Evolutionary conservation across 176 grass and related monocot species (phyloP).

Genomic region (Ampelocalamus luodianensis): DNA sequence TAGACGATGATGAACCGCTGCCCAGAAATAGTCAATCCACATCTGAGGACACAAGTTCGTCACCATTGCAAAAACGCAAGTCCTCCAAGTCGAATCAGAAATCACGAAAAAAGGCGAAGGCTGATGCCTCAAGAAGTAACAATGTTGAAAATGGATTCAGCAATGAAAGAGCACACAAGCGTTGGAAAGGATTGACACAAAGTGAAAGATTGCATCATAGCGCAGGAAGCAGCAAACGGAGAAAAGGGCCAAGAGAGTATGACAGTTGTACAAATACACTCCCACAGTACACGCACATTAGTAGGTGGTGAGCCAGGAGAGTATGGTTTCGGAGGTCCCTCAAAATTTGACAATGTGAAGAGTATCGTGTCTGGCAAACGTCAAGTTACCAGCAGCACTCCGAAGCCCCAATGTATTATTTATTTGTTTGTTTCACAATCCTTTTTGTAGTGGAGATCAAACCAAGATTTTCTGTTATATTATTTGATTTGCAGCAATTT

Average conservation of each 20-base stretch:
- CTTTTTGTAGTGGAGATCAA: constrained; percentile 1
- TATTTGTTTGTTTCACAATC: constrained; percentile 17
- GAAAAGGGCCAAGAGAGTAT: constrained; percentile 50
- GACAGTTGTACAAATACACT: constrained; percentile 62
- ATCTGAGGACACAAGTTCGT: constrained; percentile 44
- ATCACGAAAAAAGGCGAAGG: constrained; percentile 49
- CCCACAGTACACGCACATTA: constrained; percentile 48
- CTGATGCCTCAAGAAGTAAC: constrained; percentile 26
- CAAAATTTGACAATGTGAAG: not conserved
- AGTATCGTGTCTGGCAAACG: not conserved
- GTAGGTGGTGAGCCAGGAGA: constrained; percentile 48
- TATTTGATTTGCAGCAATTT: constrained; percentile 35
- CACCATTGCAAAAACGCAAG: constrained; percentile 64
- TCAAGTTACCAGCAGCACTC: not conserved
- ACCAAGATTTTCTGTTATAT: not conserved
- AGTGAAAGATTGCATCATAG: constrained; percentile 40
- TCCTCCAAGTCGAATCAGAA: constrained; percentile 58
- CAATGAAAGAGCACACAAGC: constrained; percentile 32
- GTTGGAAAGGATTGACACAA: constrained; percentile 34
- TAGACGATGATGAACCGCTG: constrained; percentile 89
- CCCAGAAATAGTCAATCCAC: constrained; percentile 64
- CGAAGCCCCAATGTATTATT: not conserved
- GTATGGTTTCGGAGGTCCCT: not conserved
- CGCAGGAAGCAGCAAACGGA: constrained; percentile 50
- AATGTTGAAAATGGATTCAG: constrained; percentile 43